Percentiles rank a stretch among this genome's conserved stretches.
These are phyloP conservation scores for Kokia cookei DNA, from an alignment of 441 rosid genomes.

Conservation along the genomic window DNA sequence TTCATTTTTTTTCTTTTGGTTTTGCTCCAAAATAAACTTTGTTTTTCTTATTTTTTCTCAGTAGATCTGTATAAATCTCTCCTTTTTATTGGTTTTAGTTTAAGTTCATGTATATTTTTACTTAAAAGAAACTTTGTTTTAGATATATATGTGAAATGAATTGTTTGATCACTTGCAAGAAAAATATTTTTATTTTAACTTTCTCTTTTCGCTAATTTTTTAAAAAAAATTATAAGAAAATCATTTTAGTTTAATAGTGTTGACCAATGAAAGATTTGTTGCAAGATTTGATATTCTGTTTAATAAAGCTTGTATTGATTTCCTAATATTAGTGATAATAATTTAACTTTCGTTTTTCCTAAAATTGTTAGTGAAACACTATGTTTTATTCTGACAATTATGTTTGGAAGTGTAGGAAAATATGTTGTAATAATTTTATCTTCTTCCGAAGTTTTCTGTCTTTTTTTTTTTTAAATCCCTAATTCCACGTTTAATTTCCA, in stretches of 20 bases:
- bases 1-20: background rate
- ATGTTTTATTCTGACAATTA: background rate
- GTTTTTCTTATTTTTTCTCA: too few relatives aligned
- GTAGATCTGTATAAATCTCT: slow-evolving; percentile 33
- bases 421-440: background rate
- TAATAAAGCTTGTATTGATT: background rate
- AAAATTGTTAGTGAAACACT: background rate
- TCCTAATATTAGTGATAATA: background rate
- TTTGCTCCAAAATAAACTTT: too few relatives aligned
- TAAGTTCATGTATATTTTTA: background rate
- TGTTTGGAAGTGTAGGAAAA: background rate
- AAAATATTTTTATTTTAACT: background rate
- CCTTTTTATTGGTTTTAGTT: slow-evolving; percentile 1
- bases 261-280: background rate
- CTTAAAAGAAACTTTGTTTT: background rate
- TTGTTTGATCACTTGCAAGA: background rate
- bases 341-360: background rate
- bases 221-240: too few relatives aligned
- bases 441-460: background rate
- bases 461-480: background rate
- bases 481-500: background rate
- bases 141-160: background rate
- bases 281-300: background rate
- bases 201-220: background rate
- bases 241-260: slow-evolving; percentile 14